Percentiles rank a stretch among this genome's conserved stretches.
Conservation (phyloP, 352 stramenopile genomes). For the Globisporangium echinulatum region DNA sequence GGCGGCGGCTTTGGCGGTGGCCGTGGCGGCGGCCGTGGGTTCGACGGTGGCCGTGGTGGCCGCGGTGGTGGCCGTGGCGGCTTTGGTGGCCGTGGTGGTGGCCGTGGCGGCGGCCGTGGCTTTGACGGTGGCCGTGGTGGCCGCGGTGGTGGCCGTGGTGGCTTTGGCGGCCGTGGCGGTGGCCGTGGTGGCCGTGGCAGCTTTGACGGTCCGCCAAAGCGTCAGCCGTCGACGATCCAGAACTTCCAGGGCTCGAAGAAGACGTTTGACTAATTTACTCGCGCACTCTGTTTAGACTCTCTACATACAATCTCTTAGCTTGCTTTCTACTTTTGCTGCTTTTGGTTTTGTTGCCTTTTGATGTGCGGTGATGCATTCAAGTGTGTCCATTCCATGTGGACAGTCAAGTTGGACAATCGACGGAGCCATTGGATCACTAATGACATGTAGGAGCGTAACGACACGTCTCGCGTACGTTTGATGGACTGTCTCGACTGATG, state of each 20-base stretch:
- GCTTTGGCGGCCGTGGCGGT: conserved; percentile 26
- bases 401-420: too few relatives aligned
- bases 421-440: too few relatives aligned
- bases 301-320: conserved; percentile 5
- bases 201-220: conserved; percentile 68
- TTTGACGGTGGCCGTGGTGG: conserved; percentile 29
- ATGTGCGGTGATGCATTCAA: neutral
- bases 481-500: neutral
- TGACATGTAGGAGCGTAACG: too few relatives aligned
- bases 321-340: neutral
- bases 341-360: neutral
- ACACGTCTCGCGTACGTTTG: too few relatives aligned
- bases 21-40: conserved; percentile 51
- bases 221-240: conserved; percentile 88
- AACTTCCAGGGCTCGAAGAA: conserved; percentile 95
- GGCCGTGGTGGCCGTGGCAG: conserved; percentile 46
- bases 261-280: conserved; percentile 91
- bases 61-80: conserved; percentile 48
- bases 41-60: conserved; percentile 34
- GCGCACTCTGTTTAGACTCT: conserved; percentile 14
- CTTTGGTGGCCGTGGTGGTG: conserved; percentile 50
- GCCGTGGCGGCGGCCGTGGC: conserved; percentile 35
- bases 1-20: conserved; percentile 38
- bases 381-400: neutral
- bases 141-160: conserved; percentile 20